Base-by-base conservation (phyloP, 176 grass and related monocot species). In the Zea luxurians region DNA sequence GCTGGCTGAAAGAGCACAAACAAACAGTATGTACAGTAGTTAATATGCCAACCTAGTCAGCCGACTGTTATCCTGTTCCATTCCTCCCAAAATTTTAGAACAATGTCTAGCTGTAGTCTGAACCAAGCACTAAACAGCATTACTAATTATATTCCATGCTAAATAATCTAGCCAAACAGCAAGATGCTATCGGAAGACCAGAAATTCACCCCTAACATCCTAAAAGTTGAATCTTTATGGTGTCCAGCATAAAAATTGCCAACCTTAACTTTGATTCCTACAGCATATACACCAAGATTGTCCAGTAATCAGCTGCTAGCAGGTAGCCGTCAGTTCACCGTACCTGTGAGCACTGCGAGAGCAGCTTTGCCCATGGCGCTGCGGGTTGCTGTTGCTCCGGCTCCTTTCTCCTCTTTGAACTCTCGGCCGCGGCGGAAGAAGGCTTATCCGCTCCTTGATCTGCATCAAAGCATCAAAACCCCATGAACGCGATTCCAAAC, bases 261-360 rank as follows among this genome's bases (percentile, higher is more conserved):
- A 77, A 54, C 41, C 45, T 68, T 41, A 64, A 50, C 71, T 40
- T 59, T 27, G 13, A 60, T 75, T 73, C 52, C 61, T 49, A 82
- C 57, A 40, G 57, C 36, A 84, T 47, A 54, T 45, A 62, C 69
- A 54, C 3, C 17, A 46, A 54, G 20, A 45, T 64, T 42, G 52
- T 47, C 42, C 20, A 47, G 38, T 4, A 66, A 67, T 15, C 34
- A 1, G 3, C 5, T 49, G 16, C 18, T 5, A 2, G 15, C 15
- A 7, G n/a, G 17, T 58, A 9, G 54, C 54, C n/a, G 1, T 58
- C 54, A 58, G 4, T 68, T 37, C 38, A 5, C 43, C 54, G 10
- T 21, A 91, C 96, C 96, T 95, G 85, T 40, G 96, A 89, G 55
- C 79, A 83, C 76, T 99, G 92, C n/a, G 96, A 99, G 8, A 99